Evolutionary conservation across 331 rosid species (phyloP), one percentile per base, ranked within the genome.

Genomic region (Phaseolus coccineus): DNA sequence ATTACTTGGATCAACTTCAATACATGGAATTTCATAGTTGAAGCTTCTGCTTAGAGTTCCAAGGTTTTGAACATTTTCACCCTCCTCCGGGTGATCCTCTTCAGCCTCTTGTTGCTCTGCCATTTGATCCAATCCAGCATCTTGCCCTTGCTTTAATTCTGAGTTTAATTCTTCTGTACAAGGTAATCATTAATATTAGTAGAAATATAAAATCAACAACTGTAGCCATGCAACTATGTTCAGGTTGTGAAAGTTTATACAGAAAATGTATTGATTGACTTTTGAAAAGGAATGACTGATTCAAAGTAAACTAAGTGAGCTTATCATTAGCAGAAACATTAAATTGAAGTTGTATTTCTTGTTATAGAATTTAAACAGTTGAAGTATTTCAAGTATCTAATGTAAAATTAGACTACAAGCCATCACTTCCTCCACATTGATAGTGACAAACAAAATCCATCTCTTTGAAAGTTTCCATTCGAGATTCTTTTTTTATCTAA

Each of bases 1-100:
- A 64, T 81, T 77, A 46, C 55, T 84, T 76, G 61, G 70, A 58
- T 82, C 81, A 56, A 86, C 85, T 71, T 80, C 74, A 58, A 85
- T 55, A 24, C 56, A 19, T 44, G 80, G 66, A 46, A 75, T 71
- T 47, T 82, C 88, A 59, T 81, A 33, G 69, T 47, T 56, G 27
- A 71, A 58, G 28, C 52, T 37, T 31, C 77, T 62, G 44, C 59
- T 51, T 31, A 63, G 42, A 62, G 24, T 14, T 50, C 25, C 55
- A 42, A 22, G 6, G 3, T 82, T 81, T 3, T 71, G 75, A 16
- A 57, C 69, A 56, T 65, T 73, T 6, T 51, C 78, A 39, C 24
- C 70, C 28, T 5, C 65, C 75, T 79, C 78, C 11, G 64, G 42
- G 25, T 79, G 35, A 42, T 25, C 87, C 28, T 46, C 31, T 33